Conservation (phyloP, 805 yeast genomes). For the Wickerhamiella domercqiae region DNA sequence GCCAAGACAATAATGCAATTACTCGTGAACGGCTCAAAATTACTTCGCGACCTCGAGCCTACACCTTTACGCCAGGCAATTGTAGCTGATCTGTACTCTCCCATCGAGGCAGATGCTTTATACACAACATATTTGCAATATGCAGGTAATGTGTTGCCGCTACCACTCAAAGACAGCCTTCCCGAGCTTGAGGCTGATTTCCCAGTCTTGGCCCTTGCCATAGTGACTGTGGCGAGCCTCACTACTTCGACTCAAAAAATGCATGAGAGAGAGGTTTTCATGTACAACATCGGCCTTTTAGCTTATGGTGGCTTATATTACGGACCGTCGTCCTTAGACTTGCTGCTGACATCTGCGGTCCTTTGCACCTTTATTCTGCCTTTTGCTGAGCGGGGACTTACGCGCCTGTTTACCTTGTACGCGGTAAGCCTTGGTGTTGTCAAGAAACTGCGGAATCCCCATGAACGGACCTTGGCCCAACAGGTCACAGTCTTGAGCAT, state of each 20-base stretch:
- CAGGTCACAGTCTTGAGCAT: conserved; percentile 7
- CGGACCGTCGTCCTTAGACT: conserved; percentile 5
- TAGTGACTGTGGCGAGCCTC: conserved; percentile 15
- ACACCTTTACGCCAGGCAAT: conserved; percentile 12
- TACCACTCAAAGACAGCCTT: conserved; percentile 6
- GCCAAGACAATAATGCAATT: neutral
- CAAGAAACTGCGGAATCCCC: conserved; percentile 2
- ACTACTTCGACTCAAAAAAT: conserved; percentile 7
- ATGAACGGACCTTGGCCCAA: conserved; percentile 4
- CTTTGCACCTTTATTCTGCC: conserved; percentile 12
- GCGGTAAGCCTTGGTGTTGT: conserved; percentile 8
- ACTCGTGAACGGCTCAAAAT: neutral
- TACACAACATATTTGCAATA: conserved; percentile 4
- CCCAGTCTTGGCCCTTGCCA: conserved; percentile 14
- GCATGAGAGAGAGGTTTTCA: conserved; percentile 8
- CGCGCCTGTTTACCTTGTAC: conserved; percentile 11
- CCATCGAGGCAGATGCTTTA: conserved; percentile 9
- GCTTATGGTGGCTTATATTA: neutral
- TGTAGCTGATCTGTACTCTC: conserved; percentile 6
- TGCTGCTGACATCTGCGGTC: conserved; percentile 11
- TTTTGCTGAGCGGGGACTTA: conserved; percentile 11
- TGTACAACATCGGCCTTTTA: conserved; percentile 3
- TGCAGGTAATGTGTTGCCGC: conserved; percentile 6
- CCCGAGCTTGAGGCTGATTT: conserved; percentile 10
- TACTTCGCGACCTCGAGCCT: neutral